phyloP scores from a whole-genome alignment of 352 stramenopile species.

The Phytophthora constricta region DNA sequence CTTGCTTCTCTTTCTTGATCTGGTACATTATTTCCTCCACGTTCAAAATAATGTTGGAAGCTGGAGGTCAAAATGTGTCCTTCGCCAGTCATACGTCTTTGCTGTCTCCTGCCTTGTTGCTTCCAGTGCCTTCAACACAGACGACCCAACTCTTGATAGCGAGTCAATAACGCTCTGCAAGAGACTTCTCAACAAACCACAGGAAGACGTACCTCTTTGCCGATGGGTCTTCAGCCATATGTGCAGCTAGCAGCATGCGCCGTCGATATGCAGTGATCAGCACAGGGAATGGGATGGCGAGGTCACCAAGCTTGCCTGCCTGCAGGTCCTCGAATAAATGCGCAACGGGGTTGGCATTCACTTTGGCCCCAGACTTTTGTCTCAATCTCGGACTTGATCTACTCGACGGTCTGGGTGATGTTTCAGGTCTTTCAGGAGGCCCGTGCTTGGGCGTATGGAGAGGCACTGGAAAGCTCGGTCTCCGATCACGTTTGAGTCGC shows the following conservation, averaged over 20 bases:
- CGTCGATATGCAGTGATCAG: slow-evolving; percentile 82
- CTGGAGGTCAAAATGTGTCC: slow-evolving; percentile 30
- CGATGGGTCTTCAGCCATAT: slow-evolving; percentile 76
- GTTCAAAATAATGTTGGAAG: slow-evolving; percentile 21
- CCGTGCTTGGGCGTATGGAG: slow-evolving; percentile 60
- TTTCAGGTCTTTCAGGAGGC: slow-evolving; percentile 8
- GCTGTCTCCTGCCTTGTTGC: slow-evolving; percentile 27
- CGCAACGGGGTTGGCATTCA: slow-evolving; percentile 60
- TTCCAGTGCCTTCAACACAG: slow-evolving; percentile 72
- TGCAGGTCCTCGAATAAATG: slow-evolving; percentile 84
- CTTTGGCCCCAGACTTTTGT: background rate
- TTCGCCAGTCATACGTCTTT: slow-evolving; percentile 29
- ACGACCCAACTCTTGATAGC: slow-evolving; percentile 30
- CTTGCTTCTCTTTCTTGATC: no score
- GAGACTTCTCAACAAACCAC: background rate
- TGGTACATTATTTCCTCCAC: no score
- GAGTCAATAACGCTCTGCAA: slow-evolving; percentile 1
- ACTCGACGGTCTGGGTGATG: slow-evolving; percentile 3
- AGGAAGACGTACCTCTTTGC: slow-evolving; percentile 42
- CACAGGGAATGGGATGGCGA: slow-evolving; percentile 75
- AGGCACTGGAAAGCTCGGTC: slow-evolving; percentile 15
- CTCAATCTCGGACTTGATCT: slow-evolving; percentile 14
- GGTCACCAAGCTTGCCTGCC: slow-evolving; percentile 76
- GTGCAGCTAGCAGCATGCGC: slow-evolving; percentile 82
- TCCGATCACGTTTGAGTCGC: slow-evolving; percentile 46